Evolutionary conservation across 495 filamentous ascomycete species (phyloP), one percentile per base, ranked within the genome.

Genomic region (Daldinia childiae): DNA sequence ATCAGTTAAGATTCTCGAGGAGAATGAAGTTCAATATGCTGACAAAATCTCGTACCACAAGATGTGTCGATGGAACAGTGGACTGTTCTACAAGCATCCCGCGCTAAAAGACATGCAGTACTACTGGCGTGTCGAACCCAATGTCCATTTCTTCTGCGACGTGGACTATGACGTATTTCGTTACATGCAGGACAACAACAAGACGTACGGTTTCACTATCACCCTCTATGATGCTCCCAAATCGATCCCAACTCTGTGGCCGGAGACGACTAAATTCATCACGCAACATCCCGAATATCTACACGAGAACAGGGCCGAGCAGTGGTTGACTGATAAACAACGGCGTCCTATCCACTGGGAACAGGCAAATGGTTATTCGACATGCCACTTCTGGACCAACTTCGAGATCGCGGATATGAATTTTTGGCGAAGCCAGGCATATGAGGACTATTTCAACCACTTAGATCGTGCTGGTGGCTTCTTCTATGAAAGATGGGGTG

Each of bases 371-470:
- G 95, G 95, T 39, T 99, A 98, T 84, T 95, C 92, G 11, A 99
- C 96, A n/a, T 99, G 96, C 79, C 96, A 99, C 81, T 99, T 99
- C 85, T 99, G 96, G 96, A 93, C 89, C 65, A 99, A 99, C 82
- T 99, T 99, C 76, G 96, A 99, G 82, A 96, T 99, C 73, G 96
- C 89, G 36, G 94, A 97, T 77, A 89, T 99, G 88, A 88, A 86
- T 67, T 98, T 99, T 83, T 99, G 94, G 93, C 86, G 96, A 11
- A 91, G 93, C 73, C 88, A 94, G 78, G 86, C 87, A 57, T 99
- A 99, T 78, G 91, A 95, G 78, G 92, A 93, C 58, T 99, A 98
- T 78, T 99, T 99, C 81, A 90, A 97, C 78, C 93, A 98, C 77
- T 83, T 99, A 34, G 96, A 99, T 81, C 88, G 92, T 21, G 91